phyloP scores from a whole-genome alignment of 768 basidiomycete genomes.

The Lactarius pseudohatsudake region DNA sequence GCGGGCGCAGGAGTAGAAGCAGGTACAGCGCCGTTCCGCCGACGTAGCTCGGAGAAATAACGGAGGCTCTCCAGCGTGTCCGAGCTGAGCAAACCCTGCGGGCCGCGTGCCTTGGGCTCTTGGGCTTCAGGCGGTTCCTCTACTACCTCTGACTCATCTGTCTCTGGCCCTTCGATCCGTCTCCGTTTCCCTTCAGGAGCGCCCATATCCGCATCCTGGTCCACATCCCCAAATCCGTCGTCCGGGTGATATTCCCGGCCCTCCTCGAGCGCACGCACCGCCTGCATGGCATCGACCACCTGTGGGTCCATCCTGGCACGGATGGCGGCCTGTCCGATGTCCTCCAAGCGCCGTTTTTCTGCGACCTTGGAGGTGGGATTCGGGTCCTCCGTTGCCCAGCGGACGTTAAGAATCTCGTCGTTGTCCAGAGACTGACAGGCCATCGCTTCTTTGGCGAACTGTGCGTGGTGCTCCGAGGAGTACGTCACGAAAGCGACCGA shows the following conservation, averaged over 20 bases:
- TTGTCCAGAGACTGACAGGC: conserved; percentile 96
- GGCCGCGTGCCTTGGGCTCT: conserved; percentile 29
- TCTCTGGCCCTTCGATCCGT: conserved; percentile 35
- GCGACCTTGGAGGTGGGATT: conserved; percentile 87
- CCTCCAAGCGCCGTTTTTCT: conserved; percentile 82
- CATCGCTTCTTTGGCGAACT: conserved; percentile 99
- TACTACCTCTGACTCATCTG: conserved; percentile 2
- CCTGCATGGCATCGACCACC: conserved; percentile 85
- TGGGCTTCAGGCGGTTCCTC: conserved; percentile 12
- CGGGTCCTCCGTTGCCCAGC: conserved; percentile 99
- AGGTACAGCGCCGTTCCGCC: conserved; percentile 50
- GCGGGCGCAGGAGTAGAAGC: conserved; percentile 32
- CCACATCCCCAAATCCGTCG: conserved; percentile 33
- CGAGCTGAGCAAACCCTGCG: conserved; percentile 66
- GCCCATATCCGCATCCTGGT: conserved; percentile 40
- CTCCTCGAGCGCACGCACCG: conserved; percentile 86
- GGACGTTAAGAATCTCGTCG: conserved; percentile 96
- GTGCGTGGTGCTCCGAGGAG: conserved; percentile 77
- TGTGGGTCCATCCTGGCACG: conserved; percentile 80
- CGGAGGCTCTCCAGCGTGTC: conserved; percentile 89
- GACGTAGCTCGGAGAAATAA: conserved; percentile 86
- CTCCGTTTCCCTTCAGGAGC: conserved; percentile 40
- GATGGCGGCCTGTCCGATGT: conserved; percentile 85
- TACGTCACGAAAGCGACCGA: conserved; percentile 98
- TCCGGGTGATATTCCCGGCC: conserved; percentile 43